Base-by-base conservation (phyloP, 228 moss, liverwort and hornwort species). In the Sphagnum magellanicum region DNA sequence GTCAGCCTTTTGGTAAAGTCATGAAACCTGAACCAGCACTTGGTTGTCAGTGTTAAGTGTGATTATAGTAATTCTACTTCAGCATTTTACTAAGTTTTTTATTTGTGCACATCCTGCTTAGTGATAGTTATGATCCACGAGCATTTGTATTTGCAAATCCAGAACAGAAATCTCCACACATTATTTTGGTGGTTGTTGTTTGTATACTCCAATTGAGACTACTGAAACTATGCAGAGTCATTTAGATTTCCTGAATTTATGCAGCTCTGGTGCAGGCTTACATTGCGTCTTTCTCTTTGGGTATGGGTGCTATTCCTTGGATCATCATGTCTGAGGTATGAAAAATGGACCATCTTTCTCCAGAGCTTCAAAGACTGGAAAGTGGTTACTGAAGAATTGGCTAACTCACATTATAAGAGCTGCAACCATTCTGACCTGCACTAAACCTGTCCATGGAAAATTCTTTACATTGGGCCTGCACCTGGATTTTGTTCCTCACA, bases 281-380 rank as follows among this genome's bases (percentile, higher is more conserved):
- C 10, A 75, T 89, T 8, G 87, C 83, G 67, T 6, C 89, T 4
- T 88, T 89, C 71, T 79, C 87, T 4, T 68, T 91, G 66, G 93
- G 91, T 53, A n/a, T 85, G 5, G 93, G 89, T 70, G 89, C 93
- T 46, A 82, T 89, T 57, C 93, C 91, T 52, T 91, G 87, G 91
- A 77, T 94, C 46, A 67, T 91, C 68, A 83, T 91, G 76, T 81
- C 82, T 10, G 91, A 91, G 84, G 90, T 87, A 67, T 72, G 67
- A 74, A 32, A 32, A 32, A 2, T 32, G 32, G 3, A 32, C 55
- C 73, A n/a, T 5, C 46, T 10, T 14, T 6, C 47, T 72, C 3
- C 59, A 13, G 1, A 8, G 8, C 12, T 55, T 55, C 55, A 55
- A 55, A 32, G 32, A 32, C 32, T 32, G 32, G 55, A 8, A 8